Percentiles rank a stretch among this genome's conserved stretches.
Evolutionary conservation across 306 rosid species (phyloP).

Genomic region (Prinsepia uniflora): DNA sequence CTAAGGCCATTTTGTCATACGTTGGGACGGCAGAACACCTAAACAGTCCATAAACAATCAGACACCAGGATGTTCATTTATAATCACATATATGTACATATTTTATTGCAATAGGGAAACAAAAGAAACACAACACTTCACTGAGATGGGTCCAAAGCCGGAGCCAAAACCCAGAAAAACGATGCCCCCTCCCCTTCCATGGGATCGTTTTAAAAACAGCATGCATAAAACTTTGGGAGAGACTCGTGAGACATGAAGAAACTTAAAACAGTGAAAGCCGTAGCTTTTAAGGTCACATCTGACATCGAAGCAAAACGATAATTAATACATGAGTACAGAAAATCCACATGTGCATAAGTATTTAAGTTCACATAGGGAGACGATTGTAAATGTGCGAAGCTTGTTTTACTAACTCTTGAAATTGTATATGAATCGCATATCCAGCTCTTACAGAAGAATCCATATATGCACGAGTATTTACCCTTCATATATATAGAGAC

Average conservation of each 20-base stretch:
- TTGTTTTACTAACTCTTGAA: neutral
- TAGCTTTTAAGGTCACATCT: neutral
- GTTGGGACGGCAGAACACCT: conserved; percentile 6
- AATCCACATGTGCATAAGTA: too few relatives aligned
- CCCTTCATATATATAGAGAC: neutral
- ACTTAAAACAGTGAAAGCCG: neutral
- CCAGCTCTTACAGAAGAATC: conserved; percentile 16
- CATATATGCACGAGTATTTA: too few relatives aligned
- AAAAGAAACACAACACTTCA: neutral
- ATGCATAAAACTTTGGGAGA: neutral
- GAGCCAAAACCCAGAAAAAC: neutral
- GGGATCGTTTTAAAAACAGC: neutral
- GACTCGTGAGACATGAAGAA: too few relatives aligned
- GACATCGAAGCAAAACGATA: too few relatives aligned
- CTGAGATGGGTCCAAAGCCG: neutral
- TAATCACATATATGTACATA: too few relatives aligned
- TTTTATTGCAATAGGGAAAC: neutral
- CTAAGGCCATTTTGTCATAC: neutral
- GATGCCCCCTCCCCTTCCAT: neutral
- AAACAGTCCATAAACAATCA: neutral
- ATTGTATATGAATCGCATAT: conserved; percentile 2
- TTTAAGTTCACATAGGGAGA: neutral
- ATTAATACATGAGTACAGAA: too few relatives aligned
- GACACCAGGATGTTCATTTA: neutral
- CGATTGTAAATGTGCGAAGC: neutral